Evolutionary conservation across 2,329 filamentous ascomycete species (phyloP).

Genomic region (Botrytis paeoniae): DNA sequence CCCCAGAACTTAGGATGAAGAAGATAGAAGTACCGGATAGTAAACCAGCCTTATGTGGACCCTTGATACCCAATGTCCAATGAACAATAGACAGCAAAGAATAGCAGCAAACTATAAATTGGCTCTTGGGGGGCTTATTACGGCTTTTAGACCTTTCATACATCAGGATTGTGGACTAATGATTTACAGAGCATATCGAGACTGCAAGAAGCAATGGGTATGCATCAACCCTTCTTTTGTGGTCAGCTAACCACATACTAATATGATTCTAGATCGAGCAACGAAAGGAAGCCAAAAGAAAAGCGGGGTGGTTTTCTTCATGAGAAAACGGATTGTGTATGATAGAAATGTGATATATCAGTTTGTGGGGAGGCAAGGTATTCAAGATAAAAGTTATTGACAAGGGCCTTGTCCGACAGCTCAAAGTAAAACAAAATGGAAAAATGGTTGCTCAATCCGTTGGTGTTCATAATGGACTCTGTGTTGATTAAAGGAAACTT

Average conservation of each 20-base stretch:
- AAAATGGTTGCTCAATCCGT: background rate
- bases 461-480: background rate
- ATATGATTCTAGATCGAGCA: conserved; percentile 42
- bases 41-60: conserved; percentile 8
- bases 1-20: background rate
- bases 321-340: background rate
- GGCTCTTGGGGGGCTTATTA: background rate
- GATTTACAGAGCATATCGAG: conserved; percentile 74
- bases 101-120: background rate
- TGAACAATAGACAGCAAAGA: background rate
- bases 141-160: background rate
- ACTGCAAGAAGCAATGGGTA: conserved; percentile 96
- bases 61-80: background rate
- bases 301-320: conserved; percentile 36
- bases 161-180: background rate
- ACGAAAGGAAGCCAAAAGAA: conserved; percentile 46
- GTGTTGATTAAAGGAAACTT: background rate
- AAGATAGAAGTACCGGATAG: background rate
- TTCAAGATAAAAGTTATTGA: background rate
- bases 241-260: background rate
- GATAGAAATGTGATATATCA: background rate
- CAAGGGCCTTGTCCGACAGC: background rate
- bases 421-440: background rate
- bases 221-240: conserved; percentile 33
- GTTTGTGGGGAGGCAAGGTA: background rate